Percentiles rank a stretch among this genome's conserved stretches.
These are phyloP conservation scores for Peronospora belbahrii DNA, from an alignment of 352 stramenopile species.

Conservation along the genomic window DNA sequence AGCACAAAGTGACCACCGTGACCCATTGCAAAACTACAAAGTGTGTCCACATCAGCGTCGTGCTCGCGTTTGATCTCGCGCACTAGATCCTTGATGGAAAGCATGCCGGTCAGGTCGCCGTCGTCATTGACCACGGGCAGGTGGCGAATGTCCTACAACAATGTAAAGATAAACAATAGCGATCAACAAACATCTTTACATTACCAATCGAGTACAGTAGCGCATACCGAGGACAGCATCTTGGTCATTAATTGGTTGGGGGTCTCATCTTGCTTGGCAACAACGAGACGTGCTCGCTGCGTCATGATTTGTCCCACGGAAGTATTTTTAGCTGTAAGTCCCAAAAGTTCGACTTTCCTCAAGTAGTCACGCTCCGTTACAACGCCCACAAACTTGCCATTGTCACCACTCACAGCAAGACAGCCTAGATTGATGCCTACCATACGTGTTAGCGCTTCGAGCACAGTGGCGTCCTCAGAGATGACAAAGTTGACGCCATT, in stretches of 20 bases:
- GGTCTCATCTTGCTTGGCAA: slow-evolving; percentile 79
- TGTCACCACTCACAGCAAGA: slow-evolving; percentile 83
- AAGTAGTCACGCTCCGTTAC: slow-evolving; percentile 94
- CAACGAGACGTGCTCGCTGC: slow-evolving; percentile 85
- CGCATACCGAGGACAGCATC: slow-evolving; percentile 89
- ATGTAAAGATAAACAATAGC: background rate
- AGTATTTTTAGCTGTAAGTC: slow-evolving; percentile 79
- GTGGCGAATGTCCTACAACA: slow-evolving; percentile 86
- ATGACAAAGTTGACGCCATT: slow-evolving; percentile 93
- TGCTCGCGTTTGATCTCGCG: slow-evolving; percentile 78
- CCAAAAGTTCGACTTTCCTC: slow-evolving; percentile 92
- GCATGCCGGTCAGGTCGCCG: slow-evolving; percentile 86
- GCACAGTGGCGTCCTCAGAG: slow-evolving; percentile 87
- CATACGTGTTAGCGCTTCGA: slow-evolving; percentile 93
- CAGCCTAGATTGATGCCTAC: slow-evolving; percentile 90
- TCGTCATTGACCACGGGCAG: slow-evolving; percentile 90
- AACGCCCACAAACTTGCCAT: slow-evolving; percentile 87
- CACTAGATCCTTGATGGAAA: slow-evolving; percentile 93
- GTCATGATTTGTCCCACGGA: slow-evolving; percentile 92
- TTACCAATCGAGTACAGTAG: background rate
- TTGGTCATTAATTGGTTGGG: slow-evolving; percentile 91
- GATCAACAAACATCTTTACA: background rate
- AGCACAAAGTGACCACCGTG: slow-evolving; percentile 77
- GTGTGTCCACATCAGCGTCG: slow-evolving; percentile 70
- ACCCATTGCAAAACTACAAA: slow-evolving; percentile 70